Evolutionary conservation across 352 stramenopile genomes (phyloP).

Genomic region (Blastocystis sp.): DNA sequence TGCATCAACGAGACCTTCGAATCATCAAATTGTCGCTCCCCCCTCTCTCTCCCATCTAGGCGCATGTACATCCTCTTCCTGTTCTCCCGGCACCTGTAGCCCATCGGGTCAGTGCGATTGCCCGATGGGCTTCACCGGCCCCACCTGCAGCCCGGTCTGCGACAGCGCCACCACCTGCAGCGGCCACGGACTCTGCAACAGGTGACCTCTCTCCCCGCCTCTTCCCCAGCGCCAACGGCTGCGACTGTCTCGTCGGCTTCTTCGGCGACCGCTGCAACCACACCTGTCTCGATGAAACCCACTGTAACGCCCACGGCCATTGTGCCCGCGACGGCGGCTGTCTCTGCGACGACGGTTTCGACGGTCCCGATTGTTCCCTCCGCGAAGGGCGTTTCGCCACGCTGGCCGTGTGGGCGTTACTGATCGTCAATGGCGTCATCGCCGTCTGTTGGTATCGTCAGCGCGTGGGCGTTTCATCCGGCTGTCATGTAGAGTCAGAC

Average conservation of each 20-base stretch:
- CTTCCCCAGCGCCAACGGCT: background rate
- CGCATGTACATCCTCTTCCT: background rate
- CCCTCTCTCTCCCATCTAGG: background rate
- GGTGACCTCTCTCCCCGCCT: background rate
- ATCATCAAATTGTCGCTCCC: background rate
- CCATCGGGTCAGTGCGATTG: background rate
- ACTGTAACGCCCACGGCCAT: background rate
- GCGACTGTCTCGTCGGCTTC: background rate
- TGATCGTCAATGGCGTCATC: background rate
- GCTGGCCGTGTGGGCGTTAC: background rate
- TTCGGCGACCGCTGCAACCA: background rate
- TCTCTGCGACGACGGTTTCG: background rate
- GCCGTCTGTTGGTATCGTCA: slow-evolving; percentile 1
- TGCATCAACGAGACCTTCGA: background rate
- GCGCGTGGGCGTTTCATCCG: background rate
- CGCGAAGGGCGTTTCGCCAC: background rate
- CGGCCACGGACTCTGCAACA: background rate
- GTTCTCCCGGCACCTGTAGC: background rate
- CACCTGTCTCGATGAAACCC: background rate
- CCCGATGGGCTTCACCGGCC: background rate
- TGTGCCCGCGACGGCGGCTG: background rate
- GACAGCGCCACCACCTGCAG: background rate
- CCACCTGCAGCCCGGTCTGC: background rate
- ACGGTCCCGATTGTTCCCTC: background rate
- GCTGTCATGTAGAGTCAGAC: background rate